Evolutionary conservation across 1,284 basidiomycete species (phyloP).

Genomic region (Pseudozyma hubeiensis): DNA sequence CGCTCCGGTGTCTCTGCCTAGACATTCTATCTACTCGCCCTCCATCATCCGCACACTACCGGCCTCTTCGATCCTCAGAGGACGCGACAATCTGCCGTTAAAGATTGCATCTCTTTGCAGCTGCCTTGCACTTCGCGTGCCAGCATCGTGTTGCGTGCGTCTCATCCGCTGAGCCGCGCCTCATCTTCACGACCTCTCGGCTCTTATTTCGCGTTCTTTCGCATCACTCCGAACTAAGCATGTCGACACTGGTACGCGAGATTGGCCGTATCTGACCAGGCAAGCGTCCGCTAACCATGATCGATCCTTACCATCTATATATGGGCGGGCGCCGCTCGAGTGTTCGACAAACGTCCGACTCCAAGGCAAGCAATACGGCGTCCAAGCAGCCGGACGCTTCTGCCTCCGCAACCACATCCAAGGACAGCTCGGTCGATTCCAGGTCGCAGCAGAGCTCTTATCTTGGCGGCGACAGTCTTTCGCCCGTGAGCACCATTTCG

Average conservation of each 20-base stretch:
- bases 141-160: no score
- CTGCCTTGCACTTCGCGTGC: no score
- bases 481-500: constrained; percentile 33
- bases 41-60: no score
- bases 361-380: constrained; percentile 7
- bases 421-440: constrained; percentile 37
- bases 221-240: constrained; percentile 4
- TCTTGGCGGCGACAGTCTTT: constrained; percentile 25
- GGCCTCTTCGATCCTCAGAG: no score
- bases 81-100: no score
- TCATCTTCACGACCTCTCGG: no score
- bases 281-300: constrained; percentile 16
- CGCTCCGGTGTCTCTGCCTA: no score
- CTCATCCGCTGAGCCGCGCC: no score
- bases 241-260: neutral
- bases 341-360: constrained; percentile 3
- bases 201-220: no score
- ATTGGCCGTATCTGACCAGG: neutral
- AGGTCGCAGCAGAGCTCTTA: constrained; percentile 36
- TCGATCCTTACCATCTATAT: constrained; percentile 44
- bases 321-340: constrained; percentile 21
- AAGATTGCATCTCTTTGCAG: no score
- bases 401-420: constrained; percentile 9
- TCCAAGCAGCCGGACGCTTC: neutral
- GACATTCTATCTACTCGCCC: no score